Base-by-base conservation (phyloP, 345 rosid species). In the Populus ilicifolia region DNA sequence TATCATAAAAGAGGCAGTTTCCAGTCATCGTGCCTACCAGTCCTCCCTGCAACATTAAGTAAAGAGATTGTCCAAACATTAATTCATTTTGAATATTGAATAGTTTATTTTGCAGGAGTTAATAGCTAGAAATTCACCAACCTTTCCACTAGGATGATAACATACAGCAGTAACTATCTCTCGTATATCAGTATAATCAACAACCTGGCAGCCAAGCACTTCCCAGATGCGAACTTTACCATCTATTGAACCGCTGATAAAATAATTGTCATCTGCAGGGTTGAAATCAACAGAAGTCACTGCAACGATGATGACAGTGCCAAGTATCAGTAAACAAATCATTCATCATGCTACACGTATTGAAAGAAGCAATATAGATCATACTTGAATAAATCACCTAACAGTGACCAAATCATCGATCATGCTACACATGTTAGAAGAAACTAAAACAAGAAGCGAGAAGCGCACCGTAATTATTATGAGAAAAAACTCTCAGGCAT, bases 191-290 rank as follows among this genome's bases (percentile, higher is more conserved):
- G 89, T 84, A 75, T 89, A 91, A 82, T 90, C 93, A 66, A 90
- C 87, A 77, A 93, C 94, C 72, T 65, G 84, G 59, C 89, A 82
- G 30, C 54, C 69, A 20, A 78, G 72, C 30, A 87, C 89, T 85
- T 91, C 89, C 97, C 97, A 93, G 70, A 91, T 85, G 30, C 97
- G 93, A 69, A 91, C 91, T 82, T 83, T 90, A 25, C 92, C 92
- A 85, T 90, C 94, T 14, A 83, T 84, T 29, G 92, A 90, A 77
- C 90, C 94, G 14, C 90, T 87, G 81, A 90, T 86, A 75, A 90
- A 89, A 81, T 85, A 85, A 82, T 90, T 84, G 54, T 86, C 89
- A 82, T 89, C 90, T 67, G 80, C 80, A 38, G 90, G 94, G 69
- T 89, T 89, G 82, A 90, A 89, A 74, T 88, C 86, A 36, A 90